Evolutionary conservation across 257 asterid genomes (phyloP), one percentile per base, ranked within the genome.

Genomic region (Plantago major): DNA sequence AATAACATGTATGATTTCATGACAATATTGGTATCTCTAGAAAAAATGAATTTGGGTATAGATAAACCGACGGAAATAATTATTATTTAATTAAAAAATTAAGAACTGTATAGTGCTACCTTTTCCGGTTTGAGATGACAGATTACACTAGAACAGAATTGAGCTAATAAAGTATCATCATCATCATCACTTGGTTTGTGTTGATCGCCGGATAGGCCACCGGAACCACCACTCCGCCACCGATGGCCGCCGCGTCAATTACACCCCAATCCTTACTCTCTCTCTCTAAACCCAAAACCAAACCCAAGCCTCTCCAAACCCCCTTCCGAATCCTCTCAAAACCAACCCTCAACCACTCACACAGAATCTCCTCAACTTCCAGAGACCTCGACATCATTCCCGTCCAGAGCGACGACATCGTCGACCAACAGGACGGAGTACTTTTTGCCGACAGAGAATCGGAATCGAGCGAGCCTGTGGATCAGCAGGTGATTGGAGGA

Each of bases 241-340:
- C 68, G 3, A 45, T 45, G 45, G 18, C 60, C 18, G 63, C 63
- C 49, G 46, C 63, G 13, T 58, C 63, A 42, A n/a, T 58, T 15
- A 58, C 46, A 11, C 38, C 63, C 16, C 63, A 42, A 58, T 58
- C 63, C 46, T 13, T 38, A 18, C n/a, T 58, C 26, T 58, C 63
- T 4, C 40, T 58, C 10, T 40, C 63, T 1, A 58, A 58, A 58
- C 50, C 48, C 50, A 37, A 57, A 26, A 4, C 4, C 8, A 42
- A 15, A 17, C 26, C 38, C 63, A 22, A 22, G 26, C 26, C 26
- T 22, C 26, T 22, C 26, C 26, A 22, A 22, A 22, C 26, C 8
- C 38, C 50, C 14, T 16, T 58, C 30, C 17, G 18, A 58, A 0
- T n/a, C 8, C 26, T 9, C 54, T 18, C 22, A 10, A 58, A 58